Evolutionary conservation across 169 alveolate species (phyloP), one percentile per base, ranked within the genome.

Genomic region (Plasmodium blacklocki): DNA sequence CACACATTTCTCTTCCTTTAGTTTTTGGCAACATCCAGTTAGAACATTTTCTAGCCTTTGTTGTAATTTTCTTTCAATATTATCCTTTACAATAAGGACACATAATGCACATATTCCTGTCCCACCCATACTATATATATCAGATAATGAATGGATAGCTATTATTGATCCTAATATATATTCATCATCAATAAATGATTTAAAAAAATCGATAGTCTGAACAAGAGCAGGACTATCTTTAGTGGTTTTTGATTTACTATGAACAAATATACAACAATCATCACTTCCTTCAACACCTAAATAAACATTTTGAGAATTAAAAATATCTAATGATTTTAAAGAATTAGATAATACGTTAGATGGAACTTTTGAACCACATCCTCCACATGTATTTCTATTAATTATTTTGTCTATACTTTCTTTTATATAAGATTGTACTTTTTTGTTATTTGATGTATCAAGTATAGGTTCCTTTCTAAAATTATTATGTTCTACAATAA

Each of bases 111-210:
- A 86, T 9, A 86, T 86, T 14, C 85, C 92, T 8, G 58, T 86
- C 14, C 92, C 92, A 1, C 92, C 92, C 92, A 86, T 86, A n/a
- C 92, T 86, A 58, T 86, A 86, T 23, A 86, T 67, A 72, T 86
- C 92, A 19, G 92, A 86, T 49, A 86, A 62, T 49, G 67, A 86
- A 86, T 86, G 92, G 26, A 86, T 86, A 14, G 92, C 86, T 12
- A 86, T 86, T 59, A 86, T 47, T 72, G 71, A 86, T 52, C 92
- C 92, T 47, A 86, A 59, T 60, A 86, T 72, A 60, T 86, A 86
- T 86, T 86, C 92, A 62, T 86, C 92, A 54, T 86, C 92, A 32
- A 86, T 86, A 54, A 86, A 86, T 2, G 92, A 71, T 86, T 86
- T 86, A 60, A 86, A 86, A 49, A 86, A 86, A 52, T 86, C 92